Percentiles rank a stretch among this genome's conserved stretches.
phyloP scores from a whole-genome alignment of 2,329 filamentous ascomycete genomes.

The Madurella mycetomatis region DNA sequence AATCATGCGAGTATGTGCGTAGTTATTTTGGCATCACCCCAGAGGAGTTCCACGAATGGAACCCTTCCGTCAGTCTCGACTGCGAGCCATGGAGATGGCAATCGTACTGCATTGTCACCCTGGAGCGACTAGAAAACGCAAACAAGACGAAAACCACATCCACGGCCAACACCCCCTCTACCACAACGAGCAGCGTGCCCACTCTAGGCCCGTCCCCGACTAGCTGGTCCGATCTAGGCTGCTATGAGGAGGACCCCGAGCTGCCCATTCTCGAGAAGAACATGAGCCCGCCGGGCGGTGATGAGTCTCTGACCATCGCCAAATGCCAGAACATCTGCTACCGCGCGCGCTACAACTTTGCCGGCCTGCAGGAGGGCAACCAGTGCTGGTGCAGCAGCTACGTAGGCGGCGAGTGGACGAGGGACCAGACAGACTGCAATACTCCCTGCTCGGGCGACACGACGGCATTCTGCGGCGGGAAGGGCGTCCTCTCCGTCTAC shows the following conservation, averaged over 20 bases:
- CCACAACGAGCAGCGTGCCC: constrained; percentile 13
- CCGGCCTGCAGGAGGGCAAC: constrained; percentile 35
- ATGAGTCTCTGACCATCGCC: constrained; percentile 30
- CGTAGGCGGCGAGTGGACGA: constrained; percentile 19
- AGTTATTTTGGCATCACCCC: background rate
- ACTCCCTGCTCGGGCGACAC: constrained; percentile 33
- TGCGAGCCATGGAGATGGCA: constrained; percentile 21
- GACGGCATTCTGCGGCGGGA: constrained; percentile 33
- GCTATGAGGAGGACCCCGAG: constrained; percentile 36
- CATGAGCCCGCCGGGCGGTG: constrained; percentile 26
- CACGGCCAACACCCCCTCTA: constrained; percentile 1
- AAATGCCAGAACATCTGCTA: constrained; percentile 37
- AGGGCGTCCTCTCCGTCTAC: constrained; percentile 30
- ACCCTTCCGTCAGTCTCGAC: constrained; percentile 24
- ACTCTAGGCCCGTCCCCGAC: constrained; percentile 23
- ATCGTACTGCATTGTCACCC: constrained; percentile 27
- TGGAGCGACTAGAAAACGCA: constrained; percentile 12
- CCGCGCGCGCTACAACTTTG: constrained; percentile 33
- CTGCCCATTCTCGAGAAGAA: constrained; percentile 30
- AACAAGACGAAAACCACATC: constrained; percentile 11
- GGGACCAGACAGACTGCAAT: constrained; percentile 28
- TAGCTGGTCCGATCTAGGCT: constrained; percentile 32
- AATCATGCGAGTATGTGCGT: constrained; percentile 1
- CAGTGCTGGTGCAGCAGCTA: constrained; percentile 40
- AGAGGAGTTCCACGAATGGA: constrained; percentile 16